A percentile compares a stretch with the other conserved stretches of the same genome.
These are phyloP conservation scores for Cercospora zeina DNA, from an alignment of 2,329 filamentous ascomycete genomes.

Conservation along the genomic window DNA sequence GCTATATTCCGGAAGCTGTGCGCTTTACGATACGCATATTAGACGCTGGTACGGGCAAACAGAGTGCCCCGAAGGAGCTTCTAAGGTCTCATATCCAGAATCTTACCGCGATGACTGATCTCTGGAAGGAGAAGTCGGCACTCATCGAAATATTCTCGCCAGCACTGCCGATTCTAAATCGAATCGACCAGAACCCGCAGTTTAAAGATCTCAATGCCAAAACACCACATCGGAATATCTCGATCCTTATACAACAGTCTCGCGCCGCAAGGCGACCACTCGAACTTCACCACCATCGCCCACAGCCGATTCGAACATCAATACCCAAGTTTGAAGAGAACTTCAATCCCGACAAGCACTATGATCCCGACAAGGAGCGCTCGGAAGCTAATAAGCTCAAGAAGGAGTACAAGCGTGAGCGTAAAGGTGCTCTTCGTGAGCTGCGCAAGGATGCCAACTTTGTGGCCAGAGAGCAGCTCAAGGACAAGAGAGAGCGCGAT, in stretches of 20 bases:
- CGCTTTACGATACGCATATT: slow-evolving; percentile 79
- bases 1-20: slow-evolving; percentile 85
- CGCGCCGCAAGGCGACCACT: slow-evolving; percentile 72
- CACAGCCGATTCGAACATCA: slow-evolving; percentile 80
- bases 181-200: not conserved
- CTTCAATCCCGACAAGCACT: slow-evolving; percentile 94
- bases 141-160: slow-evolving; percentile 79
- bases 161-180: slow-evolving; percentile 29
- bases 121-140: slow-evolving; percentile 71
- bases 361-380: slow-evolving; percentile 91
- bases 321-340: slow-evolving; percentile 95
- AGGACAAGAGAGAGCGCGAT: slow-evolving; percentile 91
- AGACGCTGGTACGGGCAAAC: slow-evolving; percentile 42
- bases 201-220: slow-evolving; percentile 39
- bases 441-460: slow-evolving; percentile 94
- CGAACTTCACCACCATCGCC: slow-evolving; percentile 83
- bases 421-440: slow-evolving; percentile 91
- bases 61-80: not conserved
- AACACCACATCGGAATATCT: slow-evolving; percentile 62
- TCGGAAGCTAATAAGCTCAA: slow-evolving; percentile 80
- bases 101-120: slow-evolving; percentile 65
- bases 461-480: slow-evolving; percentile 83
- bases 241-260: slow-evolving; percentile 61
- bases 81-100: slow-evolving; percentile 62
- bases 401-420: slow-evolving; percentile 90